Base-by-base conservation (phyloP, 805 yeast species). In the Hagleromyces aurorensis region DNA sequence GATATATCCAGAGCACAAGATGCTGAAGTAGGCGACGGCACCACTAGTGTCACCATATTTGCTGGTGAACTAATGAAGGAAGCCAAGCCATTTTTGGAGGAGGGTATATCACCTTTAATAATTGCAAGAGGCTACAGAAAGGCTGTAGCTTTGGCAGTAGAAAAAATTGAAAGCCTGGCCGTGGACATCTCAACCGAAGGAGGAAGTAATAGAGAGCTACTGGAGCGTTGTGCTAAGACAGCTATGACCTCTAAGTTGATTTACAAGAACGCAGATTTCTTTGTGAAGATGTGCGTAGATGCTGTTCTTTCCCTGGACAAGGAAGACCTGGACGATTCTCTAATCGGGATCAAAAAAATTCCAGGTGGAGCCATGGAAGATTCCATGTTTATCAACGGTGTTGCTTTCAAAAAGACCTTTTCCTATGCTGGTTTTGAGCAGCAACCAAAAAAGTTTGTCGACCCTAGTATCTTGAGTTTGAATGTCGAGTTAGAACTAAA, bases 391-490 rank as follows among this genome's bases (percentile, higher is more conserved):
- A 73, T 91, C 30, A 73, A 83, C 46, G 98, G 98, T 53, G 97
- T 91, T 37, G 98, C 96, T 3, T 91, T 91, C 62, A 85, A 91
- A 53, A 91, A 91, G 65, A 87, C 98, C 0, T 91, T 91, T 50
- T 80, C 96, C 15, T 91, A 91, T 50, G 98, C 98, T 26, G 98
- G 98, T 3, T 91, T 91, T 56, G 98, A 91, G 61, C 98, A 91
- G 65, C 98, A 91, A 61, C 98, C 98, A 29, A 91, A 91, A 60
- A 61, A 57, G 30, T 85, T 91, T 55, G 48, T 49, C 12, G 67
- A 83, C 57, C 96, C 98, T 26, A 83, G 78, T 58, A 75, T 91
- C 40, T 64, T 91, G 34, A 73, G 78, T 46, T 68, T 91, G 51
- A 91, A 91, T 52, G 87, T 91, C 22, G 98, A 91, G 58, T 70